These are phyloP conservation scores for Astathelohania contejeani DNA, from an alignment of 371 early-diverging fungal species.

Conservation along the genomic window DNA sequence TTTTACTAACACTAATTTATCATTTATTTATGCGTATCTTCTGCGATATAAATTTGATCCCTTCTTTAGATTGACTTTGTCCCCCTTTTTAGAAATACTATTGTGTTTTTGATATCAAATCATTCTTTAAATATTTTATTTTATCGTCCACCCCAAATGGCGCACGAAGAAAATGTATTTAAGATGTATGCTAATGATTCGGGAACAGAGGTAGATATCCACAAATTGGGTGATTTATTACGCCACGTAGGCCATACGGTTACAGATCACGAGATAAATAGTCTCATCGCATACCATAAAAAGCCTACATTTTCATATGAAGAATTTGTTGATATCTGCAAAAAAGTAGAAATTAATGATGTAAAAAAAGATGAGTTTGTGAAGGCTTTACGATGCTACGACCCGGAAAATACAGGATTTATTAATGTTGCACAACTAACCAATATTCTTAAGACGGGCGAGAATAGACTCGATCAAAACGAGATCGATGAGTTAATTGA, in stretches of 20 bases:
- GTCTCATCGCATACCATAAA: background rate
- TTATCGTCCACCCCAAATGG: too few relatives aligned
- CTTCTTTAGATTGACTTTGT: too few relatives aligned
- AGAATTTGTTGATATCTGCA: constrained; percentile 8
- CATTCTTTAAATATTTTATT: too few relatives aligned
- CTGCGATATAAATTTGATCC: too few relatives aligned
- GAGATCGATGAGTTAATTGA: constrained; percentile 35
- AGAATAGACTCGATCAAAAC: constrained; percentile 13
- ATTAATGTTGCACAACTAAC: constrained; percentile 24
- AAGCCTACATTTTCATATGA: constrained; percentile 8
- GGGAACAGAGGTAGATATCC: background rate
- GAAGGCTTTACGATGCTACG: constrained; percentile 27
- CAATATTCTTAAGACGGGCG: constrained; percentile 26
- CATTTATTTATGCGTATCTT: too few relatives aligned
- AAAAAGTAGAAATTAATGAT: constrained; percentile 12
- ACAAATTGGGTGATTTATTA: constrained; percentile 4
- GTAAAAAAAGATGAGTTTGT: constrained; percentile 26
- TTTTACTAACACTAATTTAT: too few relatives aligned
- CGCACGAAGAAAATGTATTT: too few relatives aligned
- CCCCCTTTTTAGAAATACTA: too few relatives aligned
- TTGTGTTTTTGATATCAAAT: too few relatives aligned
- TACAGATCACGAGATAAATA: constrained; percentile 8
- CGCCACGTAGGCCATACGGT: constrained; percentile 14
- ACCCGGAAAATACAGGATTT: constrained; percentile 31
- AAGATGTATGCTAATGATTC: too few relatives aligned